Conservation (phyloP, 495 filamentous ascomycete species). For the Jackrogersella multiformis region DNA sequence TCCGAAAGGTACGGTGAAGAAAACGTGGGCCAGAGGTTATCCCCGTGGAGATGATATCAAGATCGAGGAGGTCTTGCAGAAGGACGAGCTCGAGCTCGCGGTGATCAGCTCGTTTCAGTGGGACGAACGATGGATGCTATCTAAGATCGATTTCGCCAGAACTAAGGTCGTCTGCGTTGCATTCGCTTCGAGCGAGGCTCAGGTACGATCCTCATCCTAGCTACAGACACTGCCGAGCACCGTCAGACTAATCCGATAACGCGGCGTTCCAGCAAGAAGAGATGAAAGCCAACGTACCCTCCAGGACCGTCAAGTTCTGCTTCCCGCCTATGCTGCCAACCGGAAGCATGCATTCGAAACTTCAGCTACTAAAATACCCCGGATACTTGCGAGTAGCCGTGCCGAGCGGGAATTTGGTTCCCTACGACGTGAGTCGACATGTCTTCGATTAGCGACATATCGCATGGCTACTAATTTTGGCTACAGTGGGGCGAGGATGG, state of each 20-base stretch:
- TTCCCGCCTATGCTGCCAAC: slow-evolving; percentile 73
- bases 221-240: neutral
- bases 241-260: slow-evolving; percentile 5
- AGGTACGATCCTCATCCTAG: slow-evolving; percentile 48
- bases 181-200: slow-evolving; percentile 56
- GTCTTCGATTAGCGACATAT: neutral
- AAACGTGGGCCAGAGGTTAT: slow-evolving; percentile 74
- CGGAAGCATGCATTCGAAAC: slow-evolving; percentile 84
- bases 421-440: slow-evolving; percentile 62
- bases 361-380: slow-evolving; percentile 81
- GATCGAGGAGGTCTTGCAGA: slow-evolving; percentile 88
- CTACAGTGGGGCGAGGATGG: slow-evolving; percentile 77
- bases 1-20: slow-evolving; percentile 79
- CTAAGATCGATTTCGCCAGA: slow-evolving; percentile 51
- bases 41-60: slow-evolving; percentile 77
- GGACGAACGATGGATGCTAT: slow-evolving; percentile 66
- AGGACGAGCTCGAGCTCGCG: slow-evolving; percentile 72
- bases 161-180: slow-evolving; percentile 57
- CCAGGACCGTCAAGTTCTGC: slow-evolving; percentile 66
- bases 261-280: slow-evolving; percentile 53
- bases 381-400: slow-evolving; percentile 76
- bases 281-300: slow-evolving; percentile 60
- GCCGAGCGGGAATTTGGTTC: slow-evolving; percentile 82
- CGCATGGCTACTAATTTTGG: neutral
- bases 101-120: slow-evolving; percentile 88